These are phyloP conservation scores for Aristolochia californica DNA, from an alignment of 164 flowering plant species.

Conservation along the genomic window DNA sequence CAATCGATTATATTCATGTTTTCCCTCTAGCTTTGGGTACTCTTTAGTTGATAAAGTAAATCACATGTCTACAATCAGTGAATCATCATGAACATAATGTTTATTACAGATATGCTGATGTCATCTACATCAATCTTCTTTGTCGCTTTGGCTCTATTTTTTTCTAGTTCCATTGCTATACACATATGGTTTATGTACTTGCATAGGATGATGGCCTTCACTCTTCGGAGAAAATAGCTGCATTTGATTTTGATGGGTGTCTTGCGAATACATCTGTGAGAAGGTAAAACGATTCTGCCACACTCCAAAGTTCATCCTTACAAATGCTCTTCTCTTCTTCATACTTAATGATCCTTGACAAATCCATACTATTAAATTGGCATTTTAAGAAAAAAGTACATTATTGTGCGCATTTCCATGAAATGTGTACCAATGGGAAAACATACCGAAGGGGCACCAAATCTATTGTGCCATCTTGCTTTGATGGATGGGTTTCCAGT, in stretches of 20 bases:
- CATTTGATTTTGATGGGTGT: conserved; percentile 98
- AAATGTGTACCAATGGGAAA: too few relatives aligned
- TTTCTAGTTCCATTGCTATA: neutral
- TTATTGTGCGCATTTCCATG: too few relatives aligned
- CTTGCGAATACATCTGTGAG: conserved; percentile 75
- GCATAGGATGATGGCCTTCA: conserved; percentile 67
- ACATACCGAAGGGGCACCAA: too few relatives aligned
- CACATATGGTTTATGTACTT: neutral
- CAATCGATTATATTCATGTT: neutral
- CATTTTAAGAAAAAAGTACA: too few relatives aligned
- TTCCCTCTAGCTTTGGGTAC: neutral
- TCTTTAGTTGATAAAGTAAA: neutral
- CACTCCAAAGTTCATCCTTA: too few relatives aligned
- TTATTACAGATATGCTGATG: too few relatives aligned
- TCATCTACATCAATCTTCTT: neutral
- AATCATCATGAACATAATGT: too few relatives aligned
- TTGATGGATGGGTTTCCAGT: too few relatives aligned
- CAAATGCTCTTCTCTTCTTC: too few relatives aligned
- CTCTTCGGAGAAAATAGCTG: conserved; percentile 81
- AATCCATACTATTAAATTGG: too few relatives aligned
- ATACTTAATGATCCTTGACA: too few relatives aligned
- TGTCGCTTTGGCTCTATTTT: neutral
- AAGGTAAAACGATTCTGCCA: conserved; percentile 38
- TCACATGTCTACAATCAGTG: neutral
- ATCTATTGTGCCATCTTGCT: too few relatives aligned